Evolutionary conservation across 306 rosid species (phyloP).

Genomic region (Begonia fuchsioides): DNA sequence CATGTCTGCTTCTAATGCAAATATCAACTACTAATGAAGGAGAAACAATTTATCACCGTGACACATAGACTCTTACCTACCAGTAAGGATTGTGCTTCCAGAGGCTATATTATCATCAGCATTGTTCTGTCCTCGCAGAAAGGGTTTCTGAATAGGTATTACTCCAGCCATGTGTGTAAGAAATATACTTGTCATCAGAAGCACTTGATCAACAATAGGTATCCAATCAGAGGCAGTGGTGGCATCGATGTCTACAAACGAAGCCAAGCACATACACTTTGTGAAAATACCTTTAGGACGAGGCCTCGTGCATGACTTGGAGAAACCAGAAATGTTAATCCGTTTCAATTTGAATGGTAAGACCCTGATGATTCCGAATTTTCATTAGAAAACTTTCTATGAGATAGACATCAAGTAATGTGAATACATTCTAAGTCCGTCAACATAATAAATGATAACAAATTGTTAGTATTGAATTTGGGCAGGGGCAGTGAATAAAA

Average conservation of each 20-base stretch:
- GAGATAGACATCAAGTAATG: slow-evolving; percentile 1
- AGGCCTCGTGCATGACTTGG: slow-evolving; percentile 20
- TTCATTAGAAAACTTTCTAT: slow-evolving; percentile 36
- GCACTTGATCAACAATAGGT: slow-evolving; percentile 63
- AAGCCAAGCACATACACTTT: slow-evolving; percentile 41
- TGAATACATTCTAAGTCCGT: not conserved
- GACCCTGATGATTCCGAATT: slow-evolving; percentile 18
- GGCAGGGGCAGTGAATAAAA: not conserved
- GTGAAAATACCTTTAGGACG: slow-evolving; percentile 18
- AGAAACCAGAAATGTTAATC: slow-evolving; percentile 18
- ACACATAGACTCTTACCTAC: slow-evolving; percentile 93
- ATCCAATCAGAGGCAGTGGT: slow-evolving; percentile 37
- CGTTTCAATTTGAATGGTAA: slow-evolving; percentile 19
- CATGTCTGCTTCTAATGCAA: not conserved
- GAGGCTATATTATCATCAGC: slow-evolving; percentile 22
- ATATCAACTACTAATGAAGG: not conserved
- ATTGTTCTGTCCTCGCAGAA: slow-evolving; percentile 27
- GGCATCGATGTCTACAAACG: slow-evolving; percentile 46
- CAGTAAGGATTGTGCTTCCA: slow-evolving; percentile 48
- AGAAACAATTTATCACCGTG: slow-evolving; percentile 8
- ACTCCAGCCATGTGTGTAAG: slow-evolving; percentile 85
- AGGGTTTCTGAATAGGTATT: slow-evolving; percentile 40
- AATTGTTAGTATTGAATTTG: not conserved
- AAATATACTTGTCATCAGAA: slow-evolving; percentile 70
- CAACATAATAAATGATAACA: not conserved